These are phyloP conservation scores for Quercus glauca DNA, from an alignment of 306 rosid genomes.

Conservation along the genomic window DNA sequence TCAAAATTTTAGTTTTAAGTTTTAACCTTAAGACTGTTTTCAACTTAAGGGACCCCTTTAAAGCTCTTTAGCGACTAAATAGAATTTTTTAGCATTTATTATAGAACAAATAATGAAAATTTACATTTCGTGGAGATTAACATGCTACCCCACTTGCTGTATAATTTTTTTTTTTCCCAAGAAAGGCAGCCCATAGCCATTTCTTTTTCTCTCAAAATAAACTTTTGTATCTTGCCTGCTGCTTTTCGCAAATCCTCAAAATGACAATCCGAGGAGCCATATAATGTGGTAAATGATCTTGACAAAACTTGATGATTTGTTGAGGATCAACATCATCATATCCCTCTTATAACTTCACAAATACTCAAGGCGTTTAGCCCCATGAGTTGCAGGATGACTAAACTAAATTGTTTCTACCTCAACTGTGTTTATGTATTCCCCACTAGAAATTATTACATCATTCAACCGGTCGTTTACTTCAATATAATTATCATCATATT, in stretches of 20 bases:
- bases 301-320: constrained; percentile 58
- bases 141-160: too few species aligned
- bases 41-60: too few species aligned
- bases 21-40: too few species aligned
- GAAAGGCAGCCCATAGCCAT: constrained; percentile 71
- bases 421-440: constrained; percentile 73
- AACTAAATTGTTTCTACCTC: constrained; percentile 67
- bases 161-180: not conserved
- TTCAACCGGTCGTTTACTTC: constrained; percentile 74
- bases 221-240: constrained; percentile 76
- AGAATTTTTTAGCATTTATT: too few species aligned
- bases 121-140: too few species aligned
- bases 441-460: constrained; percentile 85
- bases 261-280: constrained; percentile 76
- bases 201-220: constrained; percentile 52
- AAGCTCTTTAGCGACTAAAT: too few species aligned
- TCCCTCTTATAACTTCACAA: constrained; percentile 65
- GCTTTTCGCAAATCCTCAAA: constrained; percentile 70
- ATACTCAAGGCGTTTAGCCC: constrained; percentile 91
- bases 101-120: too few species aligned
- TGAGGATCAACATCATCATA: constrained; percentile 27
- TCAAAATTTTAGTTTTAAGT: too few species aligned
- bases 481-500: constrained; percentile 68
- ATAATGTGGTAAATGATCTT: constrained; percentile 54
- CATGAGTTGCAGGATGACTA: constrained; percentile 71